phyloP scores from a whole-genome alignment of 768 basidiomycete species.

The Pleurotus platypus region DNA sequence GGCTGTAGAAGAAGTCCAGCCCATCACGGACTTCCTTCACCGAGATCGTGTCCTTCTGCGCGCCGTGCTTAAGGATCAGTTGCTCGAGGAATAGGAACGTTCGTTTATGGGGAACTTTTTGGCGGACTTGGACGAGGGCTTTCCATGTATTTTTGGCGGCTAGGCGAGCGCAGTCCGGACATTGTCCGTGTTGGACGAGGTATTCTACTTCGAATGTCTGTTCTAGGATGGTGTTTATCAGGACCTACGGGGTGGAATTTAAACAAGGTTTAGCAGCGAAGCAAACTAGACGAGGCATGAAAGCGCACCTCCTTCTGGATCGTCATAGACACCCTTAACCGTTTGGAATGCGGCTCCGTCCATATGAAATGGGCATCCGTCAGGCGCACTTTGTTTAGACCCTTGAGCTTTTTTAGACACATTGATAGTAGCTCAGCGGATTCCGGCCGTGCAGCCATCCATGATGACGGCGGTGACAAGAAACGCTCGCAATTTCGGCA shows the following conservation, averaged over 20 bases:
- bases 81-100: constrained; percentile 98
- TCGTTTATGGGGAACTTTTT: constrained; percentile 97
- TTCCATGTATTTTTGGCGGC: constrained; percentile 99
- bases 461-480: constrained; percentile 82
- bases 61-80: constrained; percentile 92
- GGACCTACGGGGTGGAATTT: constrained; percentile 47
- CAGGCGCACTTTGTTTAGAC: constrained; percentile 87
- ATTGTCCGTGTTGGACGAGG: constrained; percentile 92
- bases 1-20: constrained; percentile 94
- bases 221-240: constrained; percentile 92
- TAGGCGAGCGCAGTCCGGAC: constrained; percentile 87
- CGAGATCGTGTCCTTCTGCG: constrained; percentile 93
- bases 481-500: constrained; percentile 97
- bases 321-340: constrained; percentile 88
- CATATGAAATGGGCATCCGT: constrained; percentile 99
- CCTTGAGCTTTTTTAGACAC: constrained; percentile 93
- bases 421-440: constrained; percentile 91
- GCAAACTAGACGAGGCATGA: not conserved
- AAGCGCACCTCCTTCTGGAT: constrained; percentile 92
- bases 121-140: constrained; percentile 96
- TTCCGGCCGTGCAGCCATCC: constrained; percentile 85
- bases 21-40: constrained; percentile 94
- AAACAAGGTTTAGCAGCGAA: not conserved
- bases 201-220: constrained; percentile 98
- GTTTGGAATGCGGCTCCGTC: constrained; percentile 98